A percentile compares a stretch with the other conserved stretches of the same genome.
Conservation (phyloP, 2,329 filamentous ascomycete genomes). For the Cladosporium cucumerinum region DNA sequence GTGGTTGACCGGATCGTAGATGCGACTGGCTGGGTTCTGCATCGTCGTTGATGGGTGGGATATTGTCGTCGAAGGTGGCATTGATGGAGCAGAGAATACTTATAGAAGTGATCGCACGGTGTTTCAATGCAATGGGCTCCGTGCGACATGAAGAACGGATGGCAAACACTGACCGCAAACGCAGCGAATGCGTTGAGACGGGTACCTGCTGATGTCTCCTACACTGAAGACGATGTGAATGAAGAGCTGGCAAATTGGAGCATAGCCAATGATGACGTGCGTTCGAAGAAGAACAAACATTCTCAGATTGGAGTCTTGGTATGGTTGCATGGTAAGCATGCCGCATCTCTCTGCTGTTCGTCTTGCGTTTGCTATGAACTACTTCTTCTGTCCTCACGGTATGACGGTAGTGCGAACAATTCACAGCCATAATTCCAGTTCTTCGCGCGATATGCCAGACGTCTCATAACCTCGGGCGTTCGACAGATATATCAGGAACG, state of each 20-base stretch:
- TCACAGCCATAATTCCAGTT: background rate
- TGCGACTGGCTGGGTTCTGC: background rate
- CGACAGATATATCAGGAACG: no score
- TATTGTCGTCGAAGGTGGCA: background rate
- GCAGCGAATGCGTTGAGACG: background rate
- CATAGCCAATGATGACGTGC: no score
- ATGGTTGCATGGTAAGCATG: background rate
- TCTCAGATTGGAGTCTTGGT: background rate
- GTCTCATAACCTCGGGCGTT: background rate
- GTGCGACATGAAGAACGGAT: background rate
- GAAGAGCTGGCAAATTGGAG: background rate
- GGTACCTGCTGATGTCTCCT: background rate
- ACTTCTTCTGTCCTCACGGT: no score
- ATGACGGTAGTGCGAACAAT: no score
- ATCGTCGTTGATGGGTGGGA: background rate
- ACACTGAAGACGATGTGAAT: background rate
- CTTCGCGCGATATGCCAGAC: background rate
- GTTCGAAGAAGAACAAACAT: background rate
- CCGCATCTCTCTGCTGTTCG: background rate
- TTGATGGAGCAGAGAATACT: background rate
- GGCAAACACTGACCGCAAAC: background rate
- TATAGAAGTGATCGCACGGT: background rate
- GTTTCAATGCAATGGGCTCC: background rate
- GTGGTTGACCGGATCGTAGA: background rate
- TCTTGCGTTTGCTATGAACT: background rate